These are phyloP conservation scores for Rhynchosporium graminicola DNA, from an alignment of 2,329 filamentous ascomycete genomes.

Conservation along the genomic window DNA sequence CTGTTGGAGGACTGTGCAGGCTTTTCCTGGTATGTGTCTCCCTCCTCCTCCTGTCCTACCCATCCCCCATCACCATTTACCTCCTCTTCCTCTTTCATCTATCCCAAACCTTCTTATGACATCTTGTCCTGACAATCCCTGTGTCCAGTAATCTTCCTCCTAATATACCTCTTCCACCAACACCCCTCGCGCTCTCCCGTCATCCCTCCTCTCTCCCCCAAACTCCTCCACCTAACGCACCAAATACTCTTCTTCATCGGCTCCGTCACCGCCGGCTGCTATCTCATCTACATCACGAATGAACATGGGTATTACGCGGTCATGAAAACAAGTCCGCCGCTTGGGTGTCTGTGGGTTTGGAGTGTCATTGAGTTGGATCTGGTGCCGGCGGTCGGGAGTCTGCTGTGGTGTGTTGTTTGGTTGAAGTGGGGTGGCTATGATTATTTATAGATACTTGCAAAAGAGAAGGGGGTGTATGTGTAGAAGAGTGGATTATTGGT, in stretches of 20 bases:
- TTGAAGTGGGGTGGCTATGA: conserved; percentile 35
- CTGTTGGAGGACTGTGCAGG: conserved; percentile 51
- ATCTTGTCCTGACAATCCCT: conserved; percentile 6
- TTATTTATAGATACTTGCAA: conserved; percentile 25
- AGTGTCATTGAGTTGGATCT: conserved; percentile 83
- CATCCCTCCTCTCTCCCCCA: conserved; percentile 51
- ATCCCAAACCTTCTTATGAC: no score
- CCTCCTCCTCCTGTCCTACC: neutral
- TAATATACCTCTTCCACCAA: conserved; percentile 41
- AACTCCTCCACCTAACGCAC: conserved; percentile 51
- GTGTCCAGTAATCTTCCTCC: conserved; percentile 42
- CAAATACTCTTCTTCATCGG: conserved; percentile 64
- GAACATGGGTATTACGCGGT: conserved; percentile 78
- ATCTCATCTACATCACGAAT: conserved; percentile 81
- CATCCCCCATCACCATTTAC: no score
- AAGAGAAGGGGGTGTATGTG: neutral
- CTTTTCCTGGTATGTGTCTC: conserved; percentile 50
- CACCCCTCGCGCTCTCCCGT: conserved; percentile 48
- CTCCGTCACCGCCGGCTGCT: conserved; percentile 68
- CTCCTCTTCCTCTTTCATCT: no score
- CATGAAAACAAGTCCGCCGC: conserved; percentile 87
- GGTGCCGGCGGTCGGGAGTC: conserved; percentile 59
- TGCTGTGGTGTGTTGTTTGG: conserved; percentile 41
- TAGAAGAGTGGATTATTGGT: neutral
- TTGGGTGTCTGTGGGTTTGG: conserved; percentile 93